Percentiles rank a stretch among this genome's conserved stretches.
These are phyloP conservation scores for Plasmopara halstedii DNA, from an alignment of 352 stramenopile genomes.

Conservation along the genomic window DNA sequence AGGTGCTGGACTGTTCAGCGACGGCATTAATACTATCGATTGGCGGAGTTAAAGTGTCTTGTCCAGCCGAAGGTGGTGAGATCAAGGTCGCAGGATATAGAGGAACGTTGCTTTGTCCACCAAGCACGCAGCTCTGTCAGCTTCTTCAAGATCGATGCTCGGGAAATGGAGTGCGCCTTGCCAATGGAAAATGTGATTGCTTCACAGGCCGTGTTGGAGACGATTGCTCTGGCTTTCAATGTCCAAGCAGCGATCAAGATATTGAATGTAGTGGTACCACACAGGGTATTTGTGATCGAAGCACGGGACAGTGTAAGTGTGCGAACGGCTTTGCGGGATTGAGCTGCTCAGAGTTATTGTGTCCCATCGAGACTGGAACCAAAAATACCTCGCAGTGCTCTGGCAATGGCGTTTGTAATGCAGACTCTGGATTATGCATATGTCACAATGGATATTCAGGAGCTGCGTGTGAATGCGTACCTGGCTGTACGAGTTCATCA, in stretches of 20 bases:
- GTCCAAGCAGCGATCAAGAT: slow-evolving; percentile 23
- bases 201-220: slow-evolving; percentile 39
- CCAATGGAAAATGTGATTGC: slow-evolving; percentile 45
- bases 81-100: slow-evolving; percentile 41
- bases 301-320: slow-evolving; percentile 40
- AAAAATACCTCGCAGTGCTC: slow-evolving; percentile 59
- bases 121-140: slow-evolving; percentile 44
- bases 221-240: slow-evolving; percentile 48
- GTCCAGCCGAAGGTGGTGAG: slow-evolving; percentile 47
- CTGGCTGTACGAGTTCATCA: slow-evolving; percentile 38
- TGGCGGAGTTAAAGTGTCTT: slow-evolving; percentile 43
- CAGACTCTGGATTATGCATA: slow-evolving; percentile 33
- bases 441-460: slow-evolving; percentile 51
- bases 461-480: slow-evolving; percentile 62
- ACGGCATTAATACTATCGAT: slow-evolving; percentile 38
- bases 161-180: slow-evolving; percentile 42
- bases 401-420: slow-evolving; percentile 51
- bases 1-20: slow-evolving; percentile 38
- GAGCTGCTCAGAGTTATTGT: slow-evolving; percentile 52
- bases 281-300: slow-evolving; percentile 42
- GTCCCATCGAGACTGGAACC: slow-evolving; percentile 18
- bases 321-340: slow-evolving; percentile 42
- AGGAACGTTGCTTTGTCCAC: slow-evolving; percentile 45
- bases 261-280: slow-evolving; percentile 31
- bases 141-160: slow-evolving; percentile 66